Evolutionary conservation across 1,284 basidiomycete genomes (phyloP), one percentile per base, ranked within the genome.

Genomic region (Ustanciosporium gigantosporum): DNA sequence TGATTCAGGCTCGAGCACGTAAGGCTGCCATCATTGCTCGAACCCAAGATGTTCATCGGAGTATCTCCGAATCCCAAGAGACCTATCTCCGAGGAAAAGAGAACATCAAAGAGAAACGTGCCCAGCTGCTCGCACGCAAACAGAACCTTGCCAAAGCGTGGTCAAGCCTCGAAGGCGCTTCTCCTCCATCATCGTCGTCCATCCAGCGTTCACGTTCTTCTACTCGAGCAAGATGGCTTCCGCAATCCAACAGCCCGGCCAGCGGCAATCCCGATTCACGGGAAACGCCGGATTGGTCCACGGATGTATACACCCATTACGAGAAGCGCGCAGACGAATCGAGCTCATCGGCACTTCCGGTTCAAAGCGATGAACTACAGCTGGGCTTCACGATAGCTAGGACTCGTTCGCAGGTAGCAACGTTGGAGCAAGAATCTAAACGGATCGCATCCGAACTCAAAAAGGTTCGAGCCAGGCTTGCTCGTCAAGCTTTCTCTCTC

Each of bases 81-180:
- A 17, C 41, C 11, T 46, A 46, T 15, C 53, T 61, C 23, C 31
- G 41, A 17, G 41, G 35, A 14, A 36, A 49, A 25, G 41, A 57
- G 35, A 21, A 9, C 4, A 44, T 62, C 36, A 42, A 49, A 31
- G 52, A 62, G 41, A 52, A 48, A 20, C 25, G 13, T 9, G 53
- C 46, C 3, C 36, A 47, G 17, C 34, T 57, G 20, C 41, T 43
- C 4, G 38, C 36, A 14, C 59, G 59, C n/a, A 48, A 57, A 9
- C 52, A 57, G 25, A 62, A 62, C 21, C 53, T 62, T 16, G 59
- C 52, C 17, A 57, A 62, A 40, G 53, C 53, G n/a, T 62, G 59
- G 59, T 57, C 59, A n/a, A 41, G 41, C 17, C 59, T 62, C 23
- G 59, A 57, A 32, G 59, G 59, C 16, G 44, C 51, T 5, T 51